phyloP scores from a whole-genome alignment of 2,329 filamentous ascomycete species.

The Xylariaceae sp. region DNA sequence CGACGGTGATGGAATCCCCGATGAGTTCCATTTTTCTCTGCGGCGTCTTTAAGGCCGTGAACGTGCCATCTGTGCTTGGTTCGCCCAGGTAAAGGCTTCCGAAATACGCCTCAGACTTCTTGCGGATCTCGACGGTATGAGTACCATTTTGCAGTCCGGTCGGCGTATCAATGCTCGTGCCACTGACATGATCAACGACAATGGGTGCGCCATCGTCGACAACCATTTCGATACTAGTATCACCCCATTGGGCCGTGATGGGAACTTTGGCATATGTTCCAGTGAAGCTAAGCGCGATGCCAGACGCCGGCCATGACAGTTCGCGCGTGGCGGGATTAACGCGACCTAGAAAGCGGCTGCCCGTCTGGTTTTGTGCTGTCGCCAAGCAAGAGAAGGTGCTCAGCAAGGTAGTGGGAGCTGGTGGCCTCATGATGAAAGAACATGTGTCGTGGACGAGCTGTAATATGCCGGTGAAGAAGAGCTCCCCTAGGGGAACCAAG shows the following conservation, averaged over 20 bases:
- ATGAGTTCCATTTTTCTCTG: slow-evolving; percentile 1
- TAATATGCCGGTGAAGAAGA: no score
- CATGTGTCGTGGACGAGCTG: no score
- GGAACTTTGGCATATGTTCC: not conserved
- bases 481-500: no score
- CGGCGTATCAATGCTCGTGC: not conserved
- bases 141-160: not conserved
- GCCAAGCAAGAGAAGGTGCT: no score
- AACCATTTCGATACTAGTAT: not conserved
- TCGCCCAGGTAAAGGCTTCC: not conserved
- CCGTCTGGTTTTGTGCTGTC: no score
- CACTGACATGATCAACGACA: not conserved
- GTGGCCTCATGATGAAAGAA: no score
- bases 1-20: not conserved
- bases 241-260: not conserved
- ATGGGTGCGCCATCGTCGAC: not conserved
- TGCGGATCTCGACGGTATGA: not conserved
- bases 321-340: not conserved
- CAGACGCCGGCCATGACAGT: not conserved
- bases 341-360: not conserved
- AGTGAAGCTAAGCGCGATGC: not conserved
- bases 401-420: no score
- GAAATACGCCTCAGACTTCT: not conserved
- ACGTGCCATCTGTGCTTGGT: not conserved
- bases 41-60: not conserved